Percentiles rank a stretch among this genome's conserved stretches.
Evolutionary conservation across 441 rosid genomes (phyloP).

Genomic region (Bocquillonia castaneifolia): DNA sequence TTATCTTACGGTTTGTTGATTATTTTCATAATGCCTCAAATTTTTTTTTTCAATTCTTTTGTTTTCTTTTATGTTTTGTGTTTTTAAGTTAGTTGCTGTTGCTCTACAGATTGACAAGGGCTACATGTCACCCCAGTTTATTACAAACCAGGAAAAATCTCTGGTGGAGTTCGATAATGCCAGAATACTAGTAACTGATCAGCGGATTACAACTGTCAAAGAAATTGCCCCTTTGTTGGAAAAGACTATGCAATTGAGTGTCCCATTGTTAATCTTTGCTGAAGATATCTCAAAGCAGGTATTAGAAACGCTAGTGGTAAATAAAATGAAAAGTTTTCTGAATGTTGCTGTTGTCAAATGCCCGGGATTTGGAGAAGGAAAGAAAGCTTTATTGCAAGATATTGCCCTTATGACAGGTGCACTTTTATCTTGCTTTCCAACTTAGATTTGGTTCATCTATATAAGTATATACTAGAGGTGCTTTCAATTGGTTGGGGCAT

Average conservation of each 20-base stretch:
- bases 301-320: conserved; percentile 61
- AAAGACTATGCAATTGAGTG: conserved; percentile 76
- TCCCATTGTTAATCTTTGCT: conserved; percentile 76
- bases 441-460: not conserved
- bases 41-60: not conserved
- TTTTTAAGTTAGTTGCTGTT: conserved; percentile 4
- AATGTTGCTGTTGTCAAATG: conserved; percentile 84
- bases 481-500: no score
- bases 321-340: conserved; percentile 67
- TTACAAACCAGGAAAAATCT: conserved; percentile 74
- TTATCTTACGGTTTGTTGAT: not conserved
- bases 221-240: conserved; percentile 75
- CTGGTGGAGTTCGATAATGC: conserved; percentile 77
- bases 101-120: conserved; percentile 78
- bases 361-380: conserved; percentile 79
- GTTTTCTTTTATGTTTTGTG: not conserved
- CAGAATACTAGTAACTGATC: conserved; percentile 78
- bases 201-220: conserved; percentile 56
- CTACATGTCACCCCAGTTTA: conserved; percentile 77
- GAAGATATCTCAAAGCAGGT: conserved; percentile 71
- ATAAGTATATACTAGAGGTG: not conserved
- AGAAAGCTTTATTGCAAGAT: conserved; percentile 85
- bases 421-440: conserved; percentile 3
- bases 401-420: conserved; percentile 92
- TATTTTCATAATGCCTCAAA: not conserved